Evolutionary conservation across 169 alveolate species (phyloP).

Genomic region (Amoebophrya sp.): DNA sequence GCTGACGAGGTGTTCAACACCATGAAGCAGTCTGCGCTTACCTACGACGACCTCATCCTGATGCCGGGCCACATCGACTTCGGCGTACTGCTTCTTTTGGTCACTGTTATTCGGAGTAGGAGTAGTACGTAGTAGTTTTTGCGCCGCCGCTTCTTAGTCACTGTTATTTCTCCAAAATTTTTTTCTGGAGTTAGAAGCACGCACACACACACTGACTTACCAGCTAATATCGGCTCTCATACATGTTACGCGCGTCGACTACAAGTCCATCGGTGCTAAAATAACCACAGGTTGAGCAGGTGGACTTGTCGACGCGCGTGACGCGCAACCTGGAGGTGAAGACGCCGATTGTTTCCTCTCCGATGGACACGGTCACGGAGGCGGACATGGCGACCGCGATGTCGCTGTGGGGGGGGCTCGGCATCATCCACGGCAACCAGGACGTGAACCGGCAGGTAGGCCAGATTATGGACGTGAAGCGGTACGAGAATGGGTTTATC

Average conservation of each 20-base stretch:
- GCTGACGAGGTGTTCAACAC: background rate
- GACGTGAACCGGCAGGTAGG: conserved; percentile 51
- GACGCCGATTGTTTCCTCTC: conserved; percentile 72
- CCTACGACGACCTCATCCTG: conserved; percentile 72
- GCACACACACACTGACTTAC: background rate
- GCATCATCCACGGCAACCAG: conserved; percentile 72
- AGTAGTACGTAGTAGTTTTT: too few species aligned
- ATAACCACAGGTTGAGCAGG: conserved; percentile 39
- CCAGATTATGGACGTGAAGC: conserved; percentile 61
- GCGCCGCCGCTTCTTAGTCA: too few species aligned
- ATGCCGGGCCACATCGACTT: conserved; percentile 69
- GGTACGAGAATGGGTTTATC: conserved; percentile 73
- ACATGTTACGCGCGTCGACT: too few species aligned
- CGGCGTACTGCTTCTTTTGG: conserved; percentile 24
- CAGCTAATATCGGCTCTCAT: background rate
- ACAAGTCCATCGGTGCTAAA: too few species aligned
- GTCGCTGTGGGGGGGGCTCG: conserved; percentile 65
- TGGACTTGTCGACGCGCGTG: conserved; percentile 47
- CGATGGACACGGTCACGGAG: conserved; percentile 89
- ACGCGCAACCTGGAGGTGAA: conserved; percentile 51
- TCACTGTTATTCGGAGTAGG: too few species aligned
- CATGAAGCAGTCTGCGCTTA: conserved; percentile 16
- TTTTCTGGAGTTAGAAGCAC: background rate
- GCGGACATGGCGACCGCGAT: conserved; percentile 77
- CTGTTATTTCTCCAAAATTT: background rate